Conservation (phyloP, 306 rosid species). For the Gastrolobium bilobum region DNA sequence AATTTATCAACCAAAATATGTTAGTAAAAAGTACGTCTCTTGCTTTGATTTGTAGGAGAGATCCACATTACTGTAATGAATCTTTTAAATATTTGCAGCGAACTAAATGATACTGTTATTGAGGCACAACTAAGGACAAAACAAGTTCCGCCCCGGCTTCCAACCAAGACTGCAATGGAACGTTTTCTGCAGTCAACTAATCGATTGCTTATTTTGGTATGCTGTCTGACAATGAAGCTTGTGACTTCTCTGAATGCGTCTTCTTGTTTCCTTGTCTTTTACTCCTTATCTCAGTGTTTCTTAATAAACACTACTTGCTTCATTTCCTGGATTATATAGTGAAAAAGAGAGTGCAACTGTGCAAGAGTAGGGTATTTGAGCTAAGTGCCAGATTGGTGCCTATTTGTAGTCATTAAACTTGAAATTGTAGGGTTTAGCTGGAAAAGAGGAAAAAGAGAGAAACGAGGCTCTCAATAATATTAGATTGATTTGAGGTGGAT, state of each 20-base stretch:
- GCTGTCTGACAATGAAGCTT: conserved; percentile 43
- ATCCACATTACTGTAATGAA: conserved; percentile 29
- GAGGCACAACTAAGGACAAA: conserved; percentile 65
- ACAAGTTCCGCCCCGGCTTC: conserved; percentile 74
- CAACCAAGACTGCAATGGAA: conserved; percentile 64
- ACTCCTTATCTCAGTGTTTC: conserved; percentile 9
- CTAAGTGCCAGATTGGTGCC: background rate
- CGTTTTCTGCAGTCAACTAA: conserved; percentile 70
- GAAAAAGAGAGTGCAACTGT: background rate
- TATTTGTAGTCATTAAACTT: background rate
- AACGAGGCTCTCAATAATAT: background rate
- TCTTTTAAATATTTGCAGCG: conserved; percentile 66
- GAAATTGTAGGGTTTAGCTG: background rate
- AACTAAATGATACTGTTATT: conserved; percentile 86
- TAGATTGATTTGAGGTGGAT: background rate
- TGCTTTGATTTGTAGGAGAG: conserved; percentile 35
- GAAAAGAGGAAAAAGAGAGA: background rate
- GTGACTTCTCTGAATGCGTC: conserved; percentile 9
- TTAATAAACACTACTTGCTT: conserved; percentile 23
- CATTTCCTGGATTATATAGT: conserved; percentile 20
- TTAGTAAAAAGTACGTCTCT: conserved; percentile 22
- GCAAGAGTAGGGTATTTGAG: conserved; percentile 11
- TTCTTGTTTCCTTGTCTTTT: conserved; percentile 32
- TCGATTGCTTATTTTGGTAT: conserved; percentile 91
- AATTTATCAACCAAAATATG: conserved; percentile 14